phyloP scores from a whole-genome alignment of 208 protist genomes.

The Trypanosoma rangeli region DNA sequence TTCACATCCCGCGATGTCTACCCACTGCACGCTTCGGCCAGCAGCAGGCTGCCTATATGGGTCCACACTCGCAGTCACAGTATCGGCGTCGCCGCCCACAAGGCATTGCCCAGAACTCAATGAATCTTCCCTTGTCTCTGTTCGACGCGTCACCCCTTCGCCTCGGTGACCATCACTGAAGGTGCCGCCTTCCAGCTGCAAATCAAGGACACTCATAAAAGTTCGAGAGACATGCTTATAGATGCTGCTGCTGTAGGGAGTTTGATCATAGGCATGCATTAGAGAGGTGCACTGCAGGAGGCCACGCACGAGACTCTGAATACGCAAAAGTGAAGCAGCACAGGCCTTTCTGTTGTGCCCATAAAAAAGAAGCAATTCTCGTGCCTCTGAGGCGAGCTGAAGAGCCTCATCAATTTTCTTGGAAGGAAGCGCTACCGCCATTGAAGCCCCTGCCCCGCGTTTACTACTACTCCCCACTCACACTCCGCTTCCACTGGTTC shows the following conservation, averaged over 20 bases:
- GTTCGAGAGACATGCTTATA: conserved; percentile 28
- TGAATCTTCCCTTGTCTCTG: not conserved
- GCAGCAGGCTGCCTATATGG: not conserved
- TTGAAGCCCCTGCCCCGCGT: not conserved
- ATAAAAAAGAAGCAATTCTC: conserved; percentile 23
- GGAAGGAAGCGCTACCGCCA: conserved; percentile 13
- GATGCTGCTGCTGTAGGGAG: conserved; percentile 18
- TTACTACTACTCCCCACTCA: conserved; percentile 1
- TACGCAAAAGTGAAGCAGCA: conserved; percentile 12
- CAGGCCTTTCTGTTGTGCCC: conserved; percentile 19
- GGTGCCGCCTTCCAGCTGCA: conserved; percentile 13
- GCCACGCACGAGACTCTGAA: conserved; percentile 21
- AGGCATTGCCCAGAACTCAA: not conserved
- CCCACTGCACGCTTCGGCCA: conserved; percentile 47
- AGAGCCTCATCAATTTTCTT: conserved; percentile 30
- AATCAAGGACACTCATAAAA: conserved; percentile 26
- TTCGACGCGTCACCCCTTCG: not conserved
- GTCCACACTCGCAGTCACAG: not conserved
- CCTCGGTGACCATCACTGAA: not conserved
- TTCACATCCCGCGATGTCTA: conserved; percentile 95
- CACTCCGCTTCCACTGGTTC: not conserved
- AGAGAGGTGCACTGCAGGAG: conserved; percentile 23
- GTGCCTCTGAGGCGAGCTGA: conserved; percentile 14
- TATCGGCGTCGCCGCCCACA: not conserved
- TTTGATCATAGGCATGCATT: conserved; percentile 31